Evolutionary conservation across 176 grass and related monocot genomes (phyloP).

Genomic region (Oryza coarctata): DNA sequence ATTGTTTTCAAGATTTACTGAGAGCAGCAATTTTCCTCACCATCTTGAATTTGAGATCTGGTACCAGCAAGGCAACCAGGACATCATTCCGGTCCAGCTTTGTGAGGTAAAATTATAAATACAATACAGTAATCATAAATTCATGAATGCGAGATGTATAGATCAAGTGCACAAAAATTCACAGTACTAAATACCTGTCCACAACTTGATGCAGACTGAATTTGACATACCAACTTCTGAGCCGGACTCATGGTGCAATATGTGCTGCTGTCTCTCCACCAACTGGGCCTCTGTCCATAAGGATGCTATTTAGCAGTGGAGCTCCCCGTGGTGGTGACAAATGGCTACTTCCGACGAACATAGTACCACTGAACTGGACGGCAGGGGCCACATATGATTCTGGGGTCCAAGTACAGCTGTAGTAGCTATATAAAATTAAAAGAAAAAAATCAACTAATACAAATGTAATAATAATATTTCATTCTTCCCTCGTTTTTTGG

Average conservation of each 20-base stretch:
- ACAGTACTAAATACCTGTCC: slow-evolving; percentile 28
- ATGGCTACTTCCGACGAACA: slow-evolving; percentile 55
- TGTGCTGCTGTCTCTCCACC: slow-evolving; percentile 59
- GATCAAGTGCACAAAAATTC: background rate
- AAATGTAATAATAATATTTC: slow-evolving; percentile 16
- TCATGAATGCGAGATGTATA: background rate
- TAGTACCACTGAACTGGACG: slow-evolving; percentile 63
- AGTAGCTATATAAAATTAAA: slow-evolving; percentile 6
- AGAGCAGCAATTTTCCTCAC: slow-evolving; percentile 55
- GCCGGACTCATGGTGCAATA: slow-evolving; percentile 58
- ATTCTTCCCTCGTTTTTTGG: background rate
- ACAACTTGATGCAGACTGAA: slow-evolving; percentile 53
- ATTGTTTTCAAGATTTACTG: slow-evolving; percentile 59
- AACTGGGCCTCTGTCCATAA: slow-evolving; percentile 58
- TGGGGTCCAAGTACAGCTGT: slow-evolving; percentile 54
- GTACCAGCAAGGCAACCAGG: slow-evolving; percentile 63
- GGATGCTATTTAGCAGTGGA: slow-evolving; percentile 59
- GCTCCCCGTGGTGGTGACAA: slow-evolving; percentile 22
- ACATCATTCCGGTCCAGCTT: slow-evolving; percentile 56
- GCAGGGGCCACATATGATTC: slow-evolving; percentile 66
- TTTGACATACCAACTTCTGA: slow-evolving; percentile 63
- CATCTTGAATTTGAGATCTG: slow-evolving; percentile 73
- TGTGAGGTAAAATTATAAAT: slow-evolving; percentile 69
- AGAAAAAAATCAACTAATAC: background rate
- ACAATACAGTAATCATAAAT: background rate